Base-by-base conservation (phyloP, 2,329 filamentous ascomycete genomes). In the Diatrype stigma region DNA sequence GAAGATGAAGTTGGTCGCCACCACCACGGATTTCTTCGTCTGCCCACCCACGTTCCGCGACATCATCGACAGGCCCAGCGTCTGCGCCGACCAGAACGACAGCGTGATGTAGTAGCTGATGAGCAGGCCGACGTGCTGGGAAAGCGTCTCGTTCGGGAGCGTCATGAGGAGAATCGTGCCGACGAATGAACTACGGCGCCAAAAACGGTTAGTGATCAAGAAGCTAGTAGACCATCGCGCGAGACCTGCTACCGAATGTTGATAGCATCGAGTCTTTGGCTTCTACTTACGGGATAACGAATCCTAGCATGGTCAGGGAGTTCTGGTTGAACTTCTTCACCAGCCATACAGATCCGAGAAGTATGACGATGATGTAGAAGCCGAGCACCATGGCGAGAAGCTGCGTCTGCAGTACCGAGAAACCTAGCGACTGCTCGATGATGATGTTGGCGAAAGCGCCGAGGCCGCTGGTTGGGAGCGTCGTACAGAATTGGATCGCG, bases 51-150 rank as follows among this genome's bases (percentile, higher is more conserved):
- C 73, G 61, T 90, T 90, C 16, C 85, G 78, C 0, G 81, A 82
- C 51, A 89, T 76, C 73, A 90, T 78, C 14, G 83, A 85, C 59
- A 90, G 76, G 7, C 79, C 74, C 12, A 89, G 72, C 2, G 83
- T 86, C 60, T 87, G 81, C 0, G 85, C 86, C 0, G 86, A 84
- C 86, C 86, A 90, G 77, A 91, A 91, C 5, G 84, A 89, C 17
- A 90, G 76, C 0, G 83, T 85, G 54, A 90, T 85, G 70, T 90
- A 91, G 74, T 90, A 91, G 61, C 77, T 80, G 61, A 90, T 80
- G 14, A 90, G 71, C 0, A 91, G 75, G 6, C 87, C 87, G 26
- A 85, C 76, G 67, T 86, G 79, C 35, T 81, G 83, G 8, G 77
- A 67, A 34, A 75, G 73, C 42, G 73, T 79, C 6, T 75, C 73